These are phyloP conservation scores for Nepenthes mirabilis DNA, from an alignment of 148 eudicot genomes.

Conservation along the genomic window DNA sequence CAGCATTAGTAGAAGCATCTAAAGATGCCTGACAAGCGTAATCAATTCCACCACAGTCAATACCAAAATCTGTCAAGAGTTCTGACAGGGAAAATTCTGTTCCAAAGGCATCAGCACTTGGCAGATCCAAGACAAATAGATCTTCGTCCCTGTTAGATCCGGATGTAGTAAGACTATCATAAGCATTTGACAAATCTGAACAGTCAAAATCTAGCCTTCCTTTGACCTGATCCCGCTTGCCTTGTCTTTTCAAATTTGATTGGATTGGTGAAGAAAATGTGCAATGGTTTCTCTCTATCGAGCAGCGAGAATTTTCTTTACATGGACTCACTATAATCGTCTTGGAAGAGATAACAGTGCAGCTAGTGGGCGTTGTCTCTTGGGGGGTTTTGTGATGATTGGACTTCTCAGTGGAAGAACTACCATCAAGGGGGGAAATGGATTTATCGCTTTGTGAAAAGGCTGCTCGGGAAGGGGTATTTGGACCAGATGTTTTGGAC, in stretches of 20 bases:
- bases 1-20: slow-evolving; percentile 32
- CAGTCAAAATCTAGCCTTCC: slow-evolving; percentile 82
- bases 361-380: slow-evolving; percentile 42
- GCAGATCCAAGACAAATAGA: slow-evolving; percentile 53
- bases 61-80: slow-evolving; percentile 52
- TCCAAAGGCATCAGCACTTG: slow-evolving; percentile 48
- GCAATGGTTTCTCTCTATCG: slow-evolving; percentile 54
- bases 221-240: slow-evolving; percentile 60
- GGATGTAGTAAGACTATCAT: slow-evolving; percentile 24
- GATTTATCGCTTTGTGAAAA: slow-evolving; percentile 57
- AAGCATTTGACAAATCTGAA: slow-evolving; percentile 31
- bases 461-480: slow-evolving; percentile 52
- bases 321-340: slow-evolving; percentile 62
- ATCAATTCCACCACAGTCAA: slow-evolving; percentile 26
- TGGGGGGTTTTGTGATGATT: slow-evolving; percentile 22
- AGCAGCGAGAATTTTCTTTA: slow-evolving; percentile 28
- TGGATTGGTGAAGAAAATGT: slow-evolving; percentile 58
- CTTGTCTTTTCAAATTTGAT: slow-evolving; percentile 28
- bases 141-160: slow-evolving; percentile 51
- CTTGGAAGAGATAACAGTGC: slow-evolving; percentile 71
- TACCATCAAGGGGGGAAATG: slow-evolving; percentile 44
- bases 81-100: slow-evolving; percentile 46
- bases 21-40: slow-evolving; percentile 24
- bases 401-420: slow-evolving; percentile 42
- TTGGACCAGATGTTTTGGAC: slow-evolving; percentile 42